Evolutionary conservation across 2,329 filamentous ascomycete species (phyloP).

Genomic region (Aureobasidium uvarum): DNA sequence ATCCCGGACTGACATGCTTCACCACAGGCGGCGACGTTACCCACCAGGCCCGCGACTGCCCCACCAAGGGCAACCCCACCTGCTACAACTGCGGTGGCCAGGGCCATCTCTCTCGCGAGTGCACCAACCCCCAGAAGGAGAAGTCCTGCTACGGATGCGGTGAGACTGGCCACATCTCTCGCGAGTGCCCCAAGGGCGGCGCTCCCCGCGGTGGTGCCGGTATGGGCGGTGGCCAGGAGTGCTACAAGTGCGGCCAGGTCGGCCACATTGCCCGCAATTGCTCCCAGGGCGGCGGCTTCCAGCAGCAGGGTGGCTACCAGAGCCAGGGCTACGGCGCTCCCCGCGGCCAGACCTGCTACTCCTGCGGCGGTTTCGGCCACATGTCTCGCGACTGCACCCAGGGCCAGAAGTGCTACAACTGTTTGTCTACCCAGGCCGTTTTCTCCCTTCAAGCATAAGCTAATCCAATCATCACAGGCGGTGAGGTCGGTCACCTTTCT

Average conservation of each 20-base stretch:
- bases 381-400: conserved; percentile 98
- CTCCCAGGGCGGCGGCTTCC: conserved; percentile 58
- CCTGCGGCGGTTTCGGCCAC: conserved; percentile 94
- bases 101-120: conserved; percentile 70
- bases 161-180: conserved; percentile 83
- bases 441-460: conserved; percentile 24
- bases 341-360: conserved; percentile 83
- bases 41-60: conserved; percentile 53
- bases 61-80: conserved; percentile 50
- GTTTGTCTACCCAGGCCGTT: conserved; percentile 47
- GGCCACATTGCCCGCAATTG: conserved; percentile 96
- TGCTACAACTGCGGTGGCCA: conserved; percentile 44
- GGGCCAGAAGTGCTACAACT: conserved; percentile 99
- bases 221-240: conserved; percentile 52
- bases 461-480: conserved; percentile 48
- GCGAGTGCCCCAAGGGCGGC: conserved; percentile 63
- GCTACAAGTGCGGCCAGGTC: conserved; percentile 97
- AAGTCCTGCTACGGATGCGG: conserved; percentile 73
- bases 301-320: conserved; percentile 43
- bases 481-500: conserved; percentile 89
- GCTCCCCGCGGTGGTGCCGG: conserved; percentile 44
- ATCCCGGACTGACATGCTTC: conserved; percentile 2
- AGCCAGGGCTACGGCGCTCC: conserved; percentile 49
- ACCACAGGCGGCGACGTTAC: conserved; percentile 49
- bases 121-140: conserved; percentile 84